Evolutionary conservation across 495 filamentous ascomycete species (phyloP), one percentile per base, ranked within the genome.

Genomic region (Chaetomium tenue): DNA sequence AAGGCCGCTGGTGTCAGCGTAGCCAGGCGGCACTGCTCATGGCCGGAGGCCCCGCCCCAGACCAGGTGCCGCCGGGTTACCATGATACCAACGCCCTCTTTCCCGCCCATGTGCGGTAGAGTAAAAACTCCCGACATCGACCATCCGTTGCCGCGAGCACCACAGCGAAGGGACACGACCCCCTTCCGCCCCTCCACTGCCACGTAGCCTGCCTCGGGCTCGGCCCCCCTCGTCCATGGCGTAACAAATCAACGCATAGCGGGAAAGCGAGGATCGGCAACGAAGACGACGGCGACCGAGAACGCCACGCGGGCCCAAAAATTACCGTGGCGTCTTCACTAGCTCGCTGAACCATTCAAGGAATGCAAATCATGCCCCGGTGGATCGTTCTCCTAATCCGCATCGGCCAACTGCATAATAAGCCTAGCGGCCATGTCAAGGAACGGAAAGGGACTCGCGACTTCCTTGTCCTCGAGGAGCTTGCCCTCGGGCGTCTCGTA

Each of bases 341-440:
- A 40, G 23, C 53, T 33, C 18, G 33, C n/a, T 33, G 33, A 40
- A 16, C 40, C 55, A 58, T 58, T 7, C 0, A 18, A 44, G 13
- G 2, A 28, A 13, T 15, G 18, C 16, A 22, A 11, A 47, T 13
- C 7, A 3, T 18, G 28, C 23, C 9, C 33, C 11, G 26, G 3
- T 5, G 0, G 39, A 15, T 40, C 12, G 39, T 44, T 8, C 48
- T 12, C 54, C 70, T 77, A 84, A 66, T 84, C 84, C 58, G 85
- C 87, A 70, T 89, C 88, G 18, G 87, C 88, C 66, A 92, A 76
- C 75, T 89, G 87, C 76, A 91, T 88, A 72, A 92, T 92, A 65
- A 92, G 76, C 77, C 78, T 81, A 37, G 84, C 83, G 7, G 88
- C 89, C 71, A 91, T 81, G 74, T 92, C 89, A 64, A 92, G 78